These are phyloP conservation scores for Amaranthus tricolor DNA, from an alignment of 179 eudicot species.

Conservation along the genomic window DNA sequence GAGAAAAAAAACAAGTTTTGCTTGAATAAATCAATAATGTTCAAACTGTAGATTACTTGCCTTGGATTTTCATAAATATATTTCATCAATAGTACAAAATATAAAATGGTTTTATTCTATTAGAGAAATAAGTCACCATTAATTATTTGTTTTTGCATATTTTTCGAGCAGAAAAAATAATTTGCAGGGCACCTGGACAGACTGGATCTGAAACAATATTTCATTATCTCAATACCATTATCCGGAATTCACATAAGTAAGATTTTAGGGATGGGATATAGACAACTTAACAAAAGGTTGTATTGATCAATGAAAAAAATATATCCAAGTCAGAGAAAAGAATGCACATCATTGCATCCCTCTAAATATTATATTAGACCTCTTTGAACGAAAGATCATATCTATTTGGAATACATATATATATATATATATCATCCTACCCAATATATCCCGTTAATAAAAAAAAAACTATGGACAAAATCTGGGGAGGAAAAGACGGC, in stretches of 20 bases:
- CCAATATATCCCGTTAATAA: too few species aligned
- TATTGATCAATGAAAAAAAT: neutral
- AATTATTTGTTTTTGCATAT: slow-evolving; percentile 4
- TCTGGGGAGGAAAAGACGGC: too few species aligned
- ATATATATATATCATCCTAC: too few species aligned
- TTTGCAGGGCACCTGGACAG: slow-evolving; percentile 7
- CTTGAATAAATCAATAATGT: neutral
- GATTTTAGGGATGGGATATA: too few species aligned
- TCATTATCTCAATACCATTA: too few species aligned
- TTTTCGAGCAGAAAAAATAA: neutral
- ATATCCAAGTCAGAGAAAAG: slow-evolving; percentile 18
- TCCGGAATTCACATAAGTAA: too few species aligned
- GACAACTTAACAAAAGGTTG: too few species aligned
- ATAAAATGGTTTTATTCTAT: neutral
- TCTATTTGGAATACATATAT: slow-evolving; percentile 15
- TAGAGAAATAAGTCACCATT: slow-evolving; percentile 3
- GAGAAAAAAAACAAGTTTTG: neutral
- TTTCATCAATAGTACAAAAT: neutral
- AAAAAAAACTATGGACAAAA: too few species aligned
- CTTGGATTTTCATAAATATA: neutral
- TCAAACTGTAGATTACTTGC: slow-evolving; percentile 1
- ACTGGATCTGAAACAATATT: slow-evolving; percentile 7
- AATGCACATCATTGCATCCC: slow-evolving; percentile 20
- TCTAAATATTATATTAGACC: slow-evolving; percentile 4
- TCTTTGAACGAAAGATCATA: slow-evolving; percentile 14